phyloP scores from a whole-genome alignment of 129 eudicot species.

The Lactuca sativa region DNA sequence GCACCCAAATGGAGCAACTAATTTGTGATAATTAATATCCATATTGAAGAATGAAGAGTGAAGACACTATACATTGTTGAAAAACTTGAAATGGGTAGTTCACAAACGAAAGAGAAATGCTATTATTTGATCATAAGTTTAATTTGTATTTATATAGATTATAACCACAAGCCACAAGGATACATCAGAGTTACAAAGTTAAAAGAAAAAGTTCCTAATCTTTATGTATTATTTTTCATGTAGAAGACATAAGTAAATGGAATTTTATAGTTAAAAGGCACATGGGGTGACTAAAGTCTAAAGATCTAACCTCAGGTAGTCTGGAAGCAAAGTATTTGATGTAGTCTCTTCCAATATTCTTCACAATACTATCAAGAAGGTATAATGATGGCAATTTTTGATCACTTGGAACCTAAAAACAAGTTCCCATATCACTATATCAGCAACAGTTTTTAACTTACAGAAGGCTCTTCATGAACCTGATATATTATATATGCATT shows the following conservation, averaged over 20 bases:
- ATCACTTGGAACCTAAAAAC: slow-evolving; percentile 85
- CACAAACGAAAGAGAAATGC: slow-evolving; percentile 6
- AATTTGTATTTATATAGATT: slow-evolving; percentile 21
- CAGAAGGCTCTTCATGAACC: slow-evolving; percentile 22
- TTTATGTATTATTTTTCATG: slow-evolving; percentile 13
- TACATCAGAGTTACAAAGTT: slow-evolving; percentile 15
- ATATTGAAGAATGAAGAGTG: not conserved
- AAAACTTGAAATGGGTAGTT: not conserved
- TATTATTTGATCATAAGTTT: slow-evolving; percentile 15
- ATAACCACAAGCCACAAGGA: slow-evolving; percentile 10
- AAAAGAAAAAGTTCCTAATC: not conserved
- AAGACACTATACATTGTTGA: slow-evolving; percentile 12
- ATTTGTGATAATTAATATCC: slow-evolving; percentile 31
- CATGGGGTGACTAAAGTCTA: slow-evolving; percentile 21
- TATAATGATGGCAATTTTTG: slow-evolving; percentile 95
- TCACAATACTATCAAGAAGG: slow-evolving; percentile 94
- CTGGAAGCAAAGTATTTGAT: slow-evolving; percentile 73
- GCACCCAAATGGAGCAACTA: slow-evolving; percentile 34
- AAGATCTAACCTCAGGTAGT: slow-evolving; percentile 90
- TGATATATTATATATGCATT: slow-evolving; percentile 1
- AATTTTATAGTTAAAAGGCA: too few relatives aligned
- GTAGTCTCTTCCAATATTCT: slow-evolving; percentile 92
- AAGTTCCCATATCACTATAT: slow-evolving; percentile 27
- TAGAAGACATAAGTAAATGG: too few relatives aligned
- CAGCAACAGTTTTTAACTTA: slow-evolving; percentile 35